Conservation (phyloP, 495 filamentous ascomycete genomes). For the Terfezia claveryi region DNA sequence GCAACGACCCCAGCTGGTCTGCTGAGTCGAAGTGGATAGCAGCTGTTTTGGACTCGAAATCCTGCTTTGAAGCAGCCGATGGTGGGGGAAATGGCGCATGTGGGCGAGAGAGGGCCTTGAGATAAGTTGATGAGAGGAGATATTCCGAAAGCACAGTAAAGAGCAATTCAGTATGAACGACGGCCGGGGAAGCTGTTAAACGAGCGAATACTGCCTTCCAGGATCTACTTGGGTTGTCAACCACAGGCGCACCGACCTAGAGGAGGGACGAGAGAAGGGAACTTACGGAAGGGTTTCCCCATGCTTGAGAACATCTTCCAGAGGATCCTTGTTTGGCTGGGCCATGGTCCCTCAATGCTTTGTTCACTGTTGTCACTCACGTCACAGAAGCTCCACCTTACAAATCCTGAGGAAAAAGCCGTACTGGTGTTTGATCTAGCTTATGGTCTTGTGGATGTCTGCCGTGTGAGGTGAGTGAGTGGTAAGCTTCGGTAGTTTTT, state of each 20-base stretch:
- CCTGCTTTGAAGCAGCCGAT: conserved; percentile 37
- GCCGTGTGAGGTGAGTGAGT: too few relatives aligned
- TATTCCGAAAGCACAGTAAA: conserved; percentile 18
- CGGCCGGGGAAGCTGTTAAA: conserved; percentile 10
- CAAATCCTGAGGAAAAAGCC: too few relatives aligned
- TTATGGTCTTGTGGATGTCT: too few relatives aligned
- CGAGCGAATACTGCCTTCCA: conserved; percentile 18
- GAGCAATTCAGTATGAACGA: conserved; percentile 4
- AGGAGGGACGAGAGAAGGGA: too few relatives aligned
- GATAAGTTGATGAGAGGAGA: conserved; percentile 41
- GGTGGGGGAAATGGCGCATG: conserved; percentile 34
- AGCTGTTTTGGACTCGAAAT: conserved; percentile 71
- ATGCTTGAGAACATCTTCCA: conserved; percentile 17
- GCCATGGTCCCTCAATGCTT: conserved; percentile 5
- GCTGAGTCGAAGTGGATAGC: conserved; percentile 68
- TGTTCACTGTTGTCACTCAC: too few relatives aligned
- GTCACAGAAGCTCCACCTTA: too few relatives aligned
- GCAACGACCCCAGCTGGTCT: conserved; percentile 22
- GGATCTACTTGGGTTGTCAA: conserved; percentile 5
- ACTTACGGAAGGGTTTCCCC: conserved; percentile 15
- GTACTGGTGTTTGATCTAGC: too few relatives aligned
- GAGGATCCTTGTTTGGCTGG: conserved; percentile 12
- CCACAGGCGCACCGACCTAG: not conserved
- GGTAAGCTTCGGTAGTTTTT: not conserved
- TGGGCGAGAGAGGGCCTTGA: conserved; percentile 15